Base-by-base conservation (phyloP, 345 rosid genomes). In the Ricinus communis region DNA sequence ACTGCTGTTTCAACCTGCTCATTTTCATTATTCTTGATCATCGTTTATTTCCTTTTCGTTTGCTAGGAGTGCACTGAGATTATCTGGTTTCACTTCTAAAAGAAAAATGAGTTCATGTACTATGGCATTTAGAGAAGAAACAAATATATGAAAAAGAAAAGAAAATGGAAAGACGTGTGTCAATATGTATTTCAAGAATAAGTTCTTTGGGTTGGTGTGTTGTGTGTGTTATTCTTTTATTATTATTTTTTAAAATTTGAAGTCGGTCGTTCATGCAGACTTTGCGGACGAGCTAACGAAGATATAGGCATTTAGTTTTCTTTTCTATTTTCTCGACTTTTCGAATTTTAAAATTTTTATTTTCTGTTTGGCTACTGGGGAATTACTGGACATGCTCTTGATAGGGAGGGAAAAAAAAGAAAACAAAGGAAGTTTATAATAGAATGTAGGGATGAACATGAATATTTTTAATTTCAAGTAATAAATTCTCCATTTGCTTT, bases 321-420 rank as follows among this genome's bases (percentile, higher is more conserved):
- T 46, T 46, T 18, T 24, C 30, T 63, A 3, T 43, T 43, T 4
- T 43, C 12, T 43, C 1, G 5, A 1, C 14, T 24, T 64, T 47
- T 64, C 46, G 38, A 64, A 45, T 45, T 64, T 64, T 18, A 5
- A 64, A 45, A 24, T 62, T 24, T 64, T 25, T 14, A 43, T 43
- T 43, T 18, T 16, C 28, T 64, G 38, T 28, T 64, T 46, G 68
- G 68, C 15, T 46, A 16, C 68, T 64, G 54, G 24, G 30, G 21
- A 24, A 15, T 45, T 13, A 24, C 46, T 13, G 47, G 24, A n/a
- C n/a, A n/a, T n/a, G n/a, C n/a, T n/a, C n/a, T n/a, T n/a, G n/a
- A n/a, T n/a, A n/a, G n/a, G n/a, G n/a, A n/a, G n/a, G n/a, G n/a
- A n/a, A n/a, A n/a, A n/a, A n/a, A n/a, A 33, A 30, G 61, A 15